These are phyloP conservation scores for Aspergillus nanangensis DNA, from an alignment of 495 filamentous ascomycete genomes.

Conservation along the genomic window DNA sequence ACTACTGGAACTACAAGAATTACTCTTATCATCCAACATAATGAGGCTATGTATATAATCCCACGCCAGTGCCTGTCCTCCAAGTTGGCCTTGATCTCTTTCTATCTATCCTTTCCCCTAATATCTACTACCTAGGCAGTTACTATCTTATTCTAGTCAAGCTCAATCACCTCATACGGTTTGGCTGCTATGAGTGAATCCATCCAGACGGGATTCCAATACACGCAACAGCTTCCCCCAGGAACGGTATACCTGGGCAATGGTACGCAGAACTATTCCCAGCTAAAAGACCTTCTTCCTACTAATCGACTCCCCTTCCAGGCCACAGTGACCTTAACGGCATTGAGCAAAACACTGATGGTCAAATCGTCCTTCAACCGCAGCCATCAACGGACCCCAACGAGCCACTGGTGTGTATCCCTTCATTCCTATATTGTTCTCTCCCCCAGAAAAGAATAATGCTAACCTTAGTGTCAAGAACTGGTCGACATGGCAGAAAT, in stretches of 20 bases:
- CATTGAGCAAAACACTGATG: neutral
- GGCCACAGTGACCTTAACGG: neutral
- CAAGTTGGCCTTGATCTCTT: too few relatives aligned
- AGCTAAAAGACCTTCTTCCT: too few relatives aligned
- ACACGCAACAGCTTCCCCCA: neutral
- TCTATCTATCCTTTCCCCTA: too few relatives aligned
- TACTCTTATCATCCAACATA: too few relatives aligned
- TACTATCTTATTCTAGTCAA: too few relatives aligned
- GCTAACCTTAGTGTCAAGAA: conserved; percentile 4
- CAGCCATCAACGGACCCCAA: conserved; percentile 11
- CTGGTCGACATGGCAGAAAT: conserved; percentile 16
- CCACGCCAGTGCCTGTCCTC: too few relatives aligned
- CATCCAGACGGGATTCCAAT: neutral
- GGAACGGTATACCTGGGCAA: conserved; percentile 6
- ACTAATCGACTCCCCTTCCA: neutral
- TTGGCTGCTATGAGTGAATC: neutral
- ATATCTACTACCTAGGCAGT: too few relatives aligned
- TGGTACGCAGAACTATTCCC: neutral
- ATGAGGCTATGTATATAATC: too few relatives aligned
- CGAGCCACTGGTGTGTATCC: conserved; percentile 6
- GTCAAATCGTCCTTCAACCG: conserved; percentile 8
- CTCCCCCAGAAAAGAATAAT: too few relatives aligned
- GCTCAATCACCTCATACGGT: too few relatives aligned
- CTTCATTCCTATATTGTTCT: neutral
- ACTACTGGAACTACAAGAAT: too few relatives aligned